Evolutionary conservation across 306 rosid genomes (phyloP).

Genomic region (Medicago ruthenica): DNA sequence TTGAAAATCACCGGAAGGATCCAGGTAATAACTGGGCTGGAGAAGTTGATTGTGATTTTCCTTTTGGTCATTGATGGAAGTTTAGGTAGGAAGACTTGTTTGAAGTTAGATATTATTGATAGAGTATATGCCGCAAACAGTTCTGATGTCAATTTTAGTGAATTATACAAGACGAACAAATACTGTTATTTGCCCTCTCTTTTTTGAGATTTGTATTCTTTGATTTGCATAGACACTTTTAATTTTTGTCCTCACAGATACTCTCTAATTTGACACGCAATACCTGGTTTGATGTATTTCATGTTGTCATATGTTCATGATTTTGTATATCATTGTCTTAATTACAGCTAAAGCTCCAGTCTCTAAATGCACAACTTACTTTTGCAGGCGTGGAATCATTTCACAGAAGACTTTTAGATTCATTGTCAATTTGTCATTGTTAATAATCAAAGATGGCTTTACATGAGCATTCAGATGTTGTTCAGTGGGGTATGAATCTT

Average conservation of each 20-base stretch:
- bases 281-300: slow-evolving; percentile 27
- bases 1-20: background rate
- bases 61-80: slow-evolving; percentile 21
- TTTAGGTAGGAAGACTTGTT: slow-evolving; percentile 21
- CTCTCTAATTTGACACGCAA: slow-evolving; percentile 28
- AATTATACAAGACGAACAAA: background rate
- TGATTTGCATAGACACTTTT: background rate
- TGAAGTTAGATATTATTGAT: slow-evolving; percentile 23
- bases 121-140: slow-evolving; percentile 1
- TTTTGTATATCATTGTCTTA: slow-evolving; percentile 30
- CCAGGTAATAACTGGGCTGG: background rate
- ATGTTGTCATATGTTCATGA: slow-evolving; percentile 25
- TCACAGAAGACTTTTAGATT: slow-evolving; percentile 38
- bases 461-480: slow-evolving; percentile 65
- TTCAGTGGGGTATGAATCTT: slow-evolving; percentile 71
- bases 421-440: slow-evolving; percentile 14
- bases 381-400: slow-evolving; percentile 43
- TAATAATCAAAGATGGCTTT: slow-evolving; percentile 55
- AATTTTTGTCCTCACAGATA: slow-evolving; percentile 31
- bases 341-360: slow-evolving; percentile 32
- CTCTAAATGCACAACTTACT: slow-evolving; percentile 34
- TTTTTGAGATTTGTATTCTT: background rate
- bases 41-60: slow-evolving; percentile 24
- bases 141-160: background rate
- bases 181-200: background rate